Conservation (phyloP, 2,329 filamentous ascomycete genomes). For the Neopestalotiopsis sp. region DNA sequence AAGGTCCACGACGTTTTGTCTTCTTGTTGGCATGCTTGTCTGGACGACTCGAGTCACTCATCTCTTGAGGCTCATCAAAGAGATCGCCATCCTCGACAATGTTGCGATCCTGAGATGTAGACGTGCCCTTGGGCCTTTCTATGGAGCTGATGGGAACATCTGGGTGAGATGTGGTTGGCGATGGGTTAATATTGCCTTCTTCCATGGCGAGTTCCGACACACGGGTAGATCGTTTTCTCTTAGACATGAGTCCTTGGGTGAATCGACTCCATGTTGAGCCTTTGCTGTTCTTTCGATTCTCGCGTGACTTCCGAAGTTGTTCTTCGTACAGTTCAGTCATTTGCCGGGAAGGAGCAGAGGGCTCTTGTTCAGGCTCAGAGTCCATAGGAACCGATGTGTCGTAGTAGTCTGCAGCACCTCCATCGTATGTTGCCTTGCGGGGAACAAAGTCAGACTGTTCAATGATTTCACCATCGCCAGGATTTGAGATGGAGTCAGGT, state of each 20-base stretch:
- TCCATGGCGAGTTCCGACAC: constrained; percentile 30
- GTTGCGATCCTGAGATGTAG: constrained; percentile 24
- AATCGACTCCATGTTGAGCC: constrained; percentile 34
- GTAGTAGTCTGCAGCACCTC: constrained; percentile 37
- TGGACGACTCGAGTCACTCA: constrained; percentile 15
- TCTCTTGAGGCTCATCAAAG: constrained; percentile 31
- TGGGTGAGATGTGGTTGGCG: constrained; percentile 23
- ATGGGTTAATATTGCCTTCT: constrained; percentile 23
- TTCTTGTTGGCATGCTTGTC: constrained; percentile 18
- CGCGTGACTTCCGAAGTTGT: constrained; percentile 35
- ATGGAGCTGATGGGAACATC: constrained; percentile 19
- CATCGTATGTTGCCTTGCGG: constrained; percentile 24
- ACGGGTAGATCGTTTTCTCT: constrained; percentile 35
- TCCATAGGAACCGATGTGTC: constrained; percentile 38
- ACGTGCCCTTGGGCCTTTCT: constrained; percentile 25
- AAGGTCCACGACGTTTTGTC: constrained; percentile 11
- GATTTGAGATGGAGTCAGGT: constrained; percentile 27
- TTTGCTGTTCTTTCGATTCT: constrained; percentile 31
- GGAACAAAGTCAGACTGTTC: constrained; percentile 9
- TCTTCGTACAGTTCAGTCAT: constrained; percentile 37
- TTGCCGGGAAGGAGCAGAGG: constrained; percentile 31
- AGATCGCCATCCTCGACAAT: constrained; percentile 20
- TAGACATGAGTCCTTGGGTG: constrained; percentile 28
- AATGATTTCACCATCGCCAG: constrained; percentile 24
- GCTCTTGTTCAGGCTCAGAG: constrained; percentile 31